These are phyloP conservation scores for Pleoardoris graminearum DNA, from an alignment of 2,329 filamentous ascomycete species.

Conservation along the genomic window DNA sequence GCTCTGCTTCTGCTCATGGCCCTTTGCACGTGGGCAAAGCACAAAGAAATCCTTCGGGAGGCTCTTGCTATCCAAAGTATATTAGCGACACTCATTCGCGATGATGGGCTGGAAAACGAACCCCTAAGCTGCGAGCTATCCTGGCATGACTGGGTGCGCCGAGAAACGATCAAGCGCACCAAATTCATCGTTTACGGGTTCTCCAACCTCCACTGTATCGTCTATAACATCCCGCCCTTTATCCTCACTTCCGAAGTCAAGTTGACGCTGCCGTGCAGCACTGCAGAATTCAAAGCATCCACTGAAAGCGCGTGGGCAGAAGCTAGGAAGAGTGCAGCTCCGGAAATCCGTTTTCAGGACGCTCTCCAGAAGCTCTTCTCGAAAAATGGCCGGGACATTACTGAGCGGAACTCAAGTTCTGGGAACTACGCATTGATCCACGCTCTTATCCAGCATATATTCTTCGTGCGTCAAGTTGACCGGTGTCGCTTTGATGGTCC, in stretches of 20 bases:
- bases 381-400: constrained; percentile 36
- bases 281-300: constrained; percentile 59
- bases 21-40: constrained; percentile 63
- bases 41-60: constrained; percentile 60
- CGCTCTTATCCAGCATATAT: constrained; percentile 72
- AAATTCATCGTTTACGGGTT: constrained; percentile 62
- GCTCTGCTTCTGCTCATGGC: constrained; percentile 64
- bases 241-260: constrained; percentile 60
- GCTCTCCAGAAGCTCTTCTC: constrained; percentile 41
- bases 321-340: constrained; percentile 26
- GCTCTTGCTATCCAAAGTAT: constrained; percentile 61
- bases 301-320: constrained; percentile 56
- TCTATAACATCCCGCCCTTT: constrained; percentile 63
- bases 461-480: constrained; percentile 62
- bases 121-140: constrained; percentile 59
- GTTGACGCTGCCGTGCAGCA: constrained; percentile 58
- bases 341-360: constrained; percentile 37
- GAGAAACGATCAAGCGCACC: constrained; percentile 58
- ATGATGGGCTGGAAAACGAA: constrained; percentile 57
- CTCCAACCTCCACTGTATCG: constrained; percentile 64
- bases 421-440: constrained; percentile 75
- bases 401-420: constrained; percentile 36
- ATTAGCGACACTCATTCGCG: constrained; percentile 59
- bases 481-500: constrained; percentile 39
- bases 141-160: constrained; percentile 59